Base-by-base conservation (phyloP, 768 basidiomycete species). In the Pleurotus platypus region DNA sequence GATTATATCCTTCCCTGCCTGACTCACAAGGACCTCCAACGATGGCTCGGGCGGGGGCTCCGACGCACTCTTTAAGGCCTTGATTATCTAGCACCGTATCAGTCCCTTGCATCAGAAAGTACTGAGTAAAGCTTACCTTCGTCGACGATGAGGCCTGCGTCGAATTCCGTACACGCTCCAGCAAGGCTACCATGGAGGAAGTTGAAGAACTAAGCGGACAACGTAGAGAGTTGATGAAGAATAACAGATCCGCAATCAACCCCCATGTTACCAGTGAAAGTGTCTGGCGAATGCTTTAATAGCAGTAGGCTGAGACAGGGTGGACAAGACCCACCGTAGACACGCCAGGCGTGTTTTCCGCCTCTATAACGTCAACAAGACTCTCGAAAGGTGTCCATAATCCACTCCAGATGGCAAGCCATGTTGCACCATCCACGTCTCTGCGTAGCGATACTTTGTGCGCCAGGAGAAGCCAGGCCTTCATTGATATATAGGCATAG, bases 341-440 rank as follows among this genome's bases (percentile, higher is more conserved):
- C 58, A 70, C 66, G 26, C 77, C 77, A 35, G 71, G 69, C 50
- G 74, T 74, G 13, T 70, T 70, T 56, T 84, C 83, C 3, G 62
- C 66, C 61, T 84, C 82, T 39, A 87, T 72, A 1, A 76, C 72
- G 40, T 70, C 63, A 12, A 85, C 63, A 37, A 88, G 72, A 11
- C 69, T 69, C 61, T 85, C 85, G 56, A 88, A 89, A 1, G 85
- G 78, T 1, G 87, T 81, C 89, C 88, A 92, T 6, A 92, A 66
- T 62, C 89, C 85, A 63, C 88, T 89, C 89, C 89, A 92, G 8
- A 90, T 75, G 42, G 68, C 70, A 40, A 73, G 68, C 18, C 77
- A 66, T 15, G 70, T 58, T 30, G 60, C 62, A 55, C 74, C 16
- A 7, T 72, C n/a, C 66, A 69, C 13, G 58, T 64, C 20, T 70